Base-by-base conservation (phyloP, 805 yeast species). In the Ogataea zsoltii region DNA sequence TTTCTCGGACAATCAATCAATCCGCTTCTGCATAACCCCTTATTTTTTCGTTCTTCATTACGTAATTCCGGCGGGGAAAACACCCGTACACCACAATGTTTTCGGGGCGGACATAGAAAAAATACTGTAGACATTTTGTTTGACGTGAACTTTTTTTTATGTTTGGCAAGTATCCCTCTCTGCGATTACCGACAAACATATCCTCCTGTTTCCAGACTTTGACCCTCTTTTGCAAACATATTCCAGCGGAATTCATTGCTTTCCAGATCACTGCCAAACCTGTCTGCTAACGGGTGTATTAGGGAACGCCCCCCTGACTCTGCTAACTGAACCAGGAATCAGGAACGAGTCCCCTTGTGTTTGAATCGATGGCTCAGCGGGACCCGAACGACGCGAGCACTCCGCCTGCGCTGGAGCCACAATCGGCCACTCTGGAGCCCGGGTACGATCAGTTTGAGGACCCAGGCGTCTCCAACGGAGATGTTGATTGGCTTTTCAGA, bases 401-500 rank as follows among this genome's bases (percentile, higher is more conserved):
- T 5, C 25, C 25, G 25, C 7, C 25, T 9, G 25, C 7, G 5
- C 7, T 21, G 7, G 7, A 21, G 9, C 5, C 25, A 9, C 25
- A 5, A 9, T 5, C 25, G 5, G 25, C 25, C 7, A 9, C 9
- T 5, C 25, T 21, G 7, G 25, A 21, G 25, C 25, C 25, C 25
- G 25, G 25, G 7, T 21, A 40, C 38, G 50, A 49, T 15, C 38
- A 50, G 30, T 58, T 61, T 25, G 58, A 59, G 26, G 66, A 61
- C 30, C 64, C 68, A 2, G 86, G 87, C 4, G 87, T 82, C 2
- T 69, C 84, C 41, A 82, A 83, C 56, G 84, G 87, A 35, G 92
- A 86, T 54, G 90, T 87, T 11, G 95, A 86, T 58, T 87, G 96
- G 96, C 69, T 87, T 21, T 86, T 86, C 60, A 72, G 89, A 56